Evolutionary conservation across 371 early-diverging fungal genomes (phyloP).

Genomic region (Syncephalastrum sp.): DNA sequence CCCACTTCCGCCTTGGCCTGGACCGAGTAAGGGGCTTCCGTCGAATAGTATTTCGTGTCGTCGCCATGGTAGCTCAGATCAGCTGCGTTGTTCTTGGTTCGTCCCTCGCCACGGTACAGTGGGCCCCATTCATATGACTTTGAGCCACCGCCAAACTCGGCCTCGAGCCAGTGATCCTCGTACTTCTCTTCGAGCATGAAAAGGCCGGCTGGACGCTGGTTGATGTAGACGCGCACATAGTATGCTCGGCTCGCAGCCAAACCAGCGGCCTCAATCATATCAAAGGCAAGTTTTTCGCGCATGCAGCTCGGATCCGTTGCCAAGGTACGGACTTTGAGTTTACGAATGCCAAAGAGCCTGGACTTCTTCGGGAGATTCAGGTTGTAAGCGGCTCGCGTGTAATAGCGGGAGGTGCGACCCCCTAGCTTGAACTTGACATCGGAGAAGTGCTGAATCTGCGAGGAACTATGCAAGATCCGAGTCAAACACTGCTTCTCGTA

Average conservation of each 20-base stretch:
- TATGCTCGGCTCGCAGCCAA: constrained; percentile 39
- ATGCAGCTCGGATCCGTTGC: constrained; percentile 41
- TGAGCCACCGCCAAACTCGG: constrained; percentile 19
- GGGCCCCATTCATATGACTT: constrained; percentile 16
- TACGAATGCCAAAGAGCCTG: constrained; percentile 37
- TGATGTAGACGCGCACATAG: constrained; percentile 37
- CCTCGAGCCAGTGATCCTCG: constrained; percentile 29
- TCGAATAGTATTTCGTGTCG: constrained; percentile 9
- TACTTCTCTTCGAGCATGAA: constrained; percentile 33
- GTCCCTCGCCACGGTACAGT: constrained; percentile 27
- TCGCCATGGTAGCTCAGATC: constrained; percentile 31
- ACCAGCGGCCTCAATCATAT: constrained; percentile 40
- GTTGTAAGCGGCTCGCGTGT: constrained; percentile 22
- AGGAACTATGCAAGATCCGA: background rate
- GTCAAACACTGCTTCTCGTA: background rate
- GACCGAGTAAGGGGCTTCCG: constrained; percentile 13
- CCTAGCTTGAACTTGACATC: constrained; percentile 22
- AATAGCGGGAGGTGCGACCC: constrained; percentile 23
- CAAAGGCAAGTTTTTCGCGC: constrained; percentile 41
- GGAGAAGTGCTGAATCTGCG: constrained; percentile 6
- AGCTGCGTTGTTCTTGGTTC: constrained; percentile 7
- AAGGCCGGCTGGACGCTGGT: constrained; percentile 28
- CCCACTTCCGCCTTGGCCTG: constrained; percentile 18
- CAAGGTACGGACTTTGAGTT: constrained; percentile 49
- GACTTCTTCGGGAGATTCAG: constrained; percentile 15